Evolutionary conservation across 1,284 basidiomycete species (phyloP).

Genomic region (Ceratorhiza oryzae-sativae): DNA sequence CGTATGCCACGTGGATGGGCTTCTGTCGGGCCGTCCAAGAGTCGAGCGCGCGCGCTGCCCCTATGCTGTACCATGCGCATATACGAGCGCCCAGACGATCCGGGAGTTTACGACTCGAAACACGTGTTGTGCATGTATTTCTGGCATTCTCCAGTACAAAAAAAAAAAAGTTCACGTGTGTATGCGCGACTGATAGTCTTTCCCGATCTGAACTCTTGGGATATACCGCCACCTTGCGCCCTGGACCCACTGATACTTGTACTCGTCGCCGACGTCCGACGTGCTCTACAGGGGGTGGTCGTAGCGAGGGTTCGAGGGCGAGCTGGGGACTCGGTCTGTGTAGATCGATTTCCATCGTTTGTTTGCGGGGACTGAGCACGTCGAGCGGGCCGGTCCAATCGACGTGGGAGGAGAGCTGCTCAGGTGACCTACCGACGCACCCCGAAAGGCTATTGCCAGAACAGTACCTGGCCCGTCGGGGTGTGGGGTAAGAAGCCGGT

Average conservation of each 20-base stretch:
- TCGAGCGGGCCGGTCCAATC: not conserved
- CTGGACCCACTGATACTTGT: constrained; percentile 5
- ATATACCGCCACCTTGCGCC: not conserved
- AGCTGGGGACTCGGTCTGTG: constrained; percentile 8
- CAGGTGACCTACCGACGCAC: constrained; percentile 32
- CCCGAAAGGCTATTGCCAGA: constrained; percentile 21
- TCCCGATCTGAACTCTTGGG: not conserved
- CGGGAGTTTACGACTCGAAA: not conserved
- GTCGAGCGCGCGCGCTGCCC: not conserved
- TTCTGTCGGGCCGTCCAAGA: constrained; percentile 17
- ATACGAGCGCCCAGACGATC: not conserved
- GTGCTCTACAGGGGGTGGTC: not conserved
- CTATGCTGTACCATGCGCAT: not conserved
- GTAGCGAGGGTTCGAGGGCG: constrained; percentile 6
- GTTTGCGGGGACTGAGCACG: not conserved
- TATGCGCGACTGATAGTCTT: constrained; percentile 1
- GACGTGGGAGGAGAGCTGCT: not conserved
- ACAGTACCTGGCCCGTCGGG: constrained; percentile 36
- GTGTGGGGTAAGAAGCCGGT: constrained; percentile 27
- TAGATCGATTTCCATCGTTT: constrained; percentile 18
- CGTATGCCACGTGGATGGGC: constrained; percentile 24
- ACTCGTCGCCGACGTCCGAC: not conserved
- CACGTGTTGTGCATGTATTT: not conserved
- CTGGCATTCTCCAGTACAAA: not conserved
- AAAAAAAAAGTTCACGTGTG: not conserved